phyloP scores from a whole-genome alignment of 352 stramenopile genomes.

The Globisporangium iwayamae region DNA sequence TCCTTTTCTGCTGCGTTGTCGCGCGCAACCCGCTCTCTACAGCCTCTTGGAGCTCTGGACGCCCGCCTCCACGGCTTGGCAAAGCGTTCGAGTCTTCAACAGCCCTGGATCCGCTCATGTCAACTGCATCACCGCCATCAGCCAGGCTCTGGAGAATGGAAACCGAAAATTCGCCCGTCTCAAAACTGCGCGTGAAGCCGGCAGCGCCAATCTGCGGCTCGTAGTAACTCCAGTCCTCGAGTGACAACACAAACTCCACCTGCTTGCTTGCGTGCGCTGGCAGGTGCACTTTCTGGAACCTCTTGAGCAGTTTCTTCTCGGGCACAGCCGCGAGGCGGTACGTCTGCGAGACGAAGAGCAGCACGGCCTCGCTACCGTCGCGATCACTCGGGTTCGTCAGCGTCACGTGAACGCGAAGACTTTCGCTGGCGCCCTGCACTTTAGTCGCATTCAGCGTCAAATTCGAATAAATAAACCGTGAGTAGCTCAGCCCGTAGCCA shows the following conservation, averaged over 20 bases:
- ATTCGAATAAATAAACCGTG: constrained; percentile 54
- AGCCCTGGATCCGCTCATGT: neutral
- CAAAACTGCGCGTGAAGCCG: constrained; percentile 32
- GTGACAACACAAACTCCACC: constrained; percentile 43
- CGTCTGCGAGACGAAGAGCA: constrained; percentile 68
- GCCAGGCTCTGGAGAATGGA: constrained; percentile 33
- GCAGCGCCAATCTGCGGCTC: constrained; percentile 35
- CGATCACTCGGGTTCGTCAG: constrained; percentile 56
- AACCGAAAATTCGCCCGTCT: constrained; percentile 55
- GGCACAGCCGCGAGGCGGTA: constrained; percentile 48
- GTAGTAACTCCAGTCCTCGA: constrained; percentile 56
- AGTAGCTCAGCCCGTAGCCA: constrained; percentile 68
- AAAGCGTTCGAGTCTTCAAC: neutral
- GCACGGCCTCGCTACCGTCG: constrained; percentile 55
- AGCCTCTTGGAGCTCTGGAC: neutral
- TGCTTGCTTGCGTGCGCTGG: constrained; percentile 20
- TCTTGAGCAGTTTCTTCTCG: constrained; percentile 74
- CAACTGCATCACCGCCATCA: neutral
- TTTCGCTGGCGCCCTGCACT: constrained; percentile 20
- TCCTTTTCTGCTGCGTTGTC: neutral
- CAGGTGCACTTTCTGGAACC: constrained; percentile 64
- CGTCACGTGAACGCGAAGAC: constrained; percentile 43
- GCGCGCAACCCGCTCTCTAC: neutral
- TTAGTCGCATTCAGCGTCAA: constrained; percentile 38
- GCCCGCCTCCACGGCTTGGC: neutral